A percentile compares a stretch with the other conserved stretches of the same genome.
Evolutionary conservation across 2,329 filamentous ascomycete genomes (phyloP).

Genomic region (Nemania serpens): DNA sequence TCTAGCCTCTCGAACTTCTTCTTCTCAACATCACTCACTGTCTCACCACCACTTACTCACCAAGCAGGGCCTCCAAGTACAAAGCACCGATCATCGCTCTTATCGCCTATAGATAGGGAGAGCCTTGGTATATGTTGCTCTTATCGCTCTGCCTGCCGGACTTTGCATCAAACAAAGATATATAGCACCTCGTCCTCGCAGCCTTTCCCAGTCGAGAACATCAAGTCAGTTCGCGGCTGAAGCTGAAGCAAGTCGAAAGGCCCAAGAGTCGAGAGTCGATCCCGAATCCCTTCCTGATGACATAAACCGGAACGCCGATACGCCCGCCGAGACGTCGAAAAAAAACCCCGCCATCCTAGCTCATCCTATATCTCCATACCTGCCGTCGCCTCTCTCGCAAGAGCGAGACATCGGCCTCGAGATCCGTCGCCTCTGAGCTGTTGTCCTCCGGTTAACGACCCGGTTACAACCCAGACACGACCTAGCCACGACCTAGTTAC

Average conservation of each 20-base stretch:
- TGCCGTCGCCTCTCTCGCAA: constrained; percentile 6
- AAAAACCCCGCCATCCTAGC: not conserved
- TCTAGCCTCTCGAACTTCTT: constrained; percentile 18
- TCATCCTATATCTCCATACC: not conserved
- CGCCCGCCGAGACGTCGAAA: not conserved
- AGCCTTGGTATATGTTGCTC: constrained; percentile 8
- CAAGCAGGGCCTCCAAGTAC: constrained; percentile 7
- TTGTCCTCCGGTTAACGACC: not conserved
- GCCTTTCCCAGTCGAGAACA: constrained; percentile 23
- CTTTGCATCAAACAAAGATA: constrained; percentile 16
- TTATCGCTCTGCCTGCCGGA: constrained; percentile 11
- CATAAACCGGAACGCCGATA: constrained; percentile 11
- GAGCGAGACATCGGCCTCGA: constrained; percentile 6
- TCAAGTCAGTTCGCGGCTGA: constrained; percentile 19
- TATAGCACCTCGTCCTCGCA: constrained; percentile 25
- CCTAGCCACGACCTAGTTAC: constrained; percentile 3
- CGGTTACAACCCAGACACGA: not conserved
- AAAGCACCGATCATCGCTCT: constrained; percentile 11
- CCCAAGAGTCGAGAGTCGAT: not conserved
- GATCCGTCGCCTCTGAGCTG: not conserved
- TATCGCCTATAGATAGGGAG: constrained; percentile 20
- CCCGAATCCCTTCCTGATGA: constrained; percentile 4
- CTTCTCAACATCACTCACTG: not conserved
- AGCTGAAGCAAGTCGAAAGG: constrained; percentile 4
- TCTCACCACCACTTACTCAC: not conserved